phyloP scores from a whole-genome alignment of 1,284 basidiomycete species.

The Cryptococcus maquisensis region DNA sequence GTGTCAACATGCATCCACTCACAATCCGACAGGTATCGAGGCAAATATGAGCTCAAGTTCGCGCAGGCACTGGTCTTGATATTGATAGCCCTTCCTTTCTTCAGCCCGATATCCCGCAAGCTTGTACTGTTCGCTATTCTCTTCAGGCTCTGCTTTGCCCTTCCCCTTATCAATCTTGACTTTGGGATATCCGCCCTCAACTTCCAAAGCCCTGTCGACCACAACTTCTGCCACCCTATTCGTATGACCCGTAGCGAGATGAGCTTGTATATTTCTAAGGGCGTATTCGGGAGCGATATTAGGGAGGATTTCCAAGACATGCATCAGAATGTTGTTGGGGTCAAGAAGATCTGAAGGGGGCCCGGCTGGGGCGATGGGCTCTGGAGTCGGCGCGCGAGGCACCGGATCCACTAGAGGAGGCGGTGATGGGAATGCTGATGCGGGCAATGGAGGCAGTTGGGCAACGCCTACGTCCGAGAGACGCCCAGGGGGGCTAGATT shows the following conservation, averaged over 20 bases:
- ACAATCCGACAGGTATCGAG: constrained; percentile 23
- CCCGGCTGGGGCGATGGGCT: not conserved
- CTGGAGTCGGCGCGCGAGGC: not conserved
- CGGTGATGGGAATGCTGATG: no score
- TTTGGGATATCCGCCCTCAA: constrained; percentile 33
- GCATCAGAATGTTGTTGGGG: constrained; percentile 22
- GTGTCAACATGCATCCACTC: constrained; percentile 5
- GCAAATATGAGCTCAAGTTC: constrained; percentile 25
- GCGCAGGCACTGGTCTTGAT: constrained; percentile 4
- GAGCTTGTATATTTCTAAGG: constrained; percentile 4
- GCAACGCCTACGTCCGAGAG: no score
- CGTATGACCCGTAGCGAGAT: constrained; percentile 5
- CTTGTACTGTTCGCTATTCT: constrained; percentile 15
- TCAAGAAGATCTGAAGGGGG: not conserved
- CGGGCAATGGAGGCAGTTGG: no score
- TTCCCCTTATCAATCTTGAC: constrained; percentile 6
- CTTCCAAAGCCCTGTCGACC: constrained; percentile 27
- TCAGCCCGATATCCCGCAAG: constrained; percentile 20
- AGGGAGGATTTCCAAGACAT: constrained; percentile 39
- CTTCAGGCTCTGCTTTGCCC: constrained; percentile 7
- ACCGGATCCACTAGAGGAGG: no score
- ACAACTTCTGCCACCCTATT: constrained; percentile 8
- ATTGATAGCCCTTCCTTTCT: constrained; percentile 17
- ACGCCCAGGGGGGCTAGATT: no score
- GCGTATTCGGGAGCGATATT: constrained; percentile 33